Evolutionary conservation across 2,329 filamentous ascomycete genomes (phyloP).

Genomic region (Neofusicoccum parvum): DNA sequence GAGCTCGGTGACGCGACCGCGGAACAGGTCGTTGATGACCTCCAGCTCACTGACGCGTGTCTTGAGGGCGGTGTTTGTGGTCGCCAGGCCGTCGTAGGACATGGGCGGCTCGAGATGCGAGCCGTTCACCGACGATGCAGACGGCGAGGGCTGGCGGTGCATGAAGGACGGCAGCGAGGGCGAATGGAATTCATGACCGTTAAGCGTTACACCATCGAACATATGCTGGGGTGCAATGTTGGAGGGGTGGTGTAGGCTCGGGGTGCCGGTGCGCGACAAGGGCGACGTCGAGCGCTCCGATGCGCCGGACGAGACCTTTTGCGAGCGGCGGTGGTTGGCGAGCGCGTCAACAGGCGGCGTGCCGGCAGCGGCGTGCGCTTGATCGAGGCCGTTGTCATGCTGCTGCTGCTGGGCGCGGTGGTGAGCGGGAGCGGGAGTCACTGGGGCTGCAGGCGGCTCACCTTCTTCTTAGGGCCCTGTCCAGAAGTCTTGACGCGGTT

Average conservation of each 20-base stretch:
- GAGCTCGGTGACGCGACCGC: constrained; percentile 69
- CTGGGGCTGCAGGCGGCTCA: constrained; percentile 42
- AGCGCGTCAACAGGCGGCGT: constrained; percentile 50
- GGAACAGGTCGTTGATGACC: constrained; percentile 78
- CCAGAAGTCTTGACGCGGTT: constrained; percentile 92
- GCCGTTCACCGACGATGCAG: constrained; percentile 58
- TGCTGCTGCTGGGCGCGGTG: constrained; percentile 24
- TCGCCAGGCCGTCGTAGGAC: constrained; percentile 77
- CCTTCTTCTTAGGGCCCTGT: constrained; percentile 81
- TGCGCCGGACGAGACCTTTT: constrained; percentile 72
- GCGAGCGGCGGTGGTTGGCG: constrained; percentile 66
- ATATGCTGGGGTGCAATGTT: constrained; percentile 74
- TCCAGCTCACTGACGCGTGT: constrained; percentile 94
- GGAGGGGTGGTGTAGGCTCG: constrained; percentile 65
- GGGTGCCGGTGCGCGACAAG: constrained; percentile 77
- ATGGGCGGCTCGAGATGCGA: constrained; percentile 71
- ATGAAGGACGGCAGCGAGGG: constrained; percentile 49
- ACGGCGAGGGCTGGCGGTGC: constrained; percentile 56
- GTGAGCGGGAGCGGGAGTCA: not conserved
- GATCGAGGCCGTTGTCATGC: constrained; percentile 56
- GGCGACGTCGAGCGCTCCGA: constrained; percentile 77
- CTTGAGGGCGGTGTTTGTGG: constrained; percentile 83
- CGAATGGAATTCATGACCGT: constrained; percentile 68
- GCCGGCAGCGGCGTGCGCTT: constrained; percentile 12
- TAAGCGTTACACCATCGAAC: constrained; percentile 72